phyloP scores from a whole-genome alignment of 345 rosid genomes.

The Populus davidiana region DNA sequence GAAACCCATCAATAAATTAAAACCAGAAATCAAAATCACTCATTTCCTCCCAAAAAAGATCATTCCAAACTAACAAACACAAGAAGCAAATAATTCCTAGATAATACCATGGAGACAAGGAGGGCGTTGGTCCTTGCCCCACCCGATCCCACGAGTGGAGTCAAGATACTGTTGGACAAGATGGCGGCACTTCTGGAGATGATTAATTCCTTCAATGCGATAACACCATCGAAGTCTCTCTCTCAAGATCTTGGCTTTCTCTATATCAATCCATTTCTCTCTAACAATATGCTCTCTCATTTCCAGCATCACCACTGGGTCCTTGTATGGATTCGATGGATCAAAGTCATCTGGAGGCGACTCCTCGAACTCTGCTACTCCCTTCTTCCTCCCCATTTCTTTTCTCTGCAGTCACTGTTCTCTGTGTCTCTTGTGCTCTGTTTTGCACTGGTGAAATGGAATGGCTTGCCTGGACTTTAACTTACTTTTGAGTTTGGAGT shows the following conservation, averaged over 20 bases:
- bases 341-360: constrained; percentile 97
- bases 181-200: constrained; percentile 94
- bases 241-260: constrained; percentile 94
- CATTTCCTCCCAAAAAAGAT: neutral
- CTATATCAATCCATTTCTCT: constrained; percentile 98
- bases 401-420: neutral
- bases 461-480: neutral
- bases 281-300: constrained; percentile 95
- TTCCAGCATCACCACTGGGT: constrained; percentile 96
- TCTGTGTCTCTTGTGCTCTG: neutral
- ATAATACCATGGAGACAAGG: constrained; percentile 71
- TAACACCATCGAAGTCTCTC: constrained; percentile 94
- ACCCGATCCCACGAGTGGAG: constrained; percentile 95
- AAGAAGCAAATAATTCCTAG: neutral
- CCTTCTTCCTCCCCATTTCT: constrained; percentile 92
- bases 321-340: constrained; percentile 78
- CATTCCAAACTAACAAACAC: neutral
- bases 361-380: constrained; percentile 84
- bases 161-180: constrained; percentile 91
- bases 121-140: constrained; percentile 99
- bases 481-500: neutral
- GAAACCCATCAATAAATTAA: constrained; percentile 1
- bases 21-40: neutral
- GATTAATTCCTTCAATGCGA: constrained; percentile 95
- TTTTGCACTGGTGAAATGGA: neutral